A percentile compares a stretch with the other conserved stretches of the same genome.
Conservation (phyloP, 192 early-diverging fungal species). For the Fimicolochytrium jonesii region DNA sequence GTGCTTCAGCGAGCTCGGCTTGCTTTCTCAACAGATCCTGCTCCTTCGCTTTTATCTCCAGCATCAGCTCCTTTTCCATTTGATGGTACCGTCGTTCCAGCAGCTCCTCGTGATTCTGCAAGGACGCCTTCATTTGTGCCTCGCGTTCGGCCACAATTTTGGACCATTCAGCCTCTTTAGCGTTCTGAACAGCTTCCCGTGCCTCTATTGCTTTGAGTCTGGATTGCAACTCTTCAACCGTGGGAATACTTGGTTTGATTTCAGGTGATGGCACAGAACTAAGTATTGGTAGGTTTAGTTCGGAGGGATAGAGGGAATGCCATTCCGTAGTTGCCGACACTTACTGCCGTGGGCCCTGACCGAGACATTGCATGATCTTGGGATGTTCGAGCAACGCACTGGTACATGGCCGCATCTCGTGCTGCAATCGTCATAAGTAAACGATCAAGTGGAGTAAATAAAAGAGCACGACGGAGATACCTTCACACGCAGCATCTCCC, state of each 20-base stretch:
- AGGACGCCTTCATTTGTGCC: neutral
- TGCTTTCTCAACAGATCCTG: conserved; percentile 3
- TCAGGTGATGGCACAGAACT: neutral
- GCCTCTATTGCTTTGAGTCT: neutral
- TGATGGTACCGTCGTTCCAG: neutral
- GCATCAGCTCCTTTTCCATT: neutral
- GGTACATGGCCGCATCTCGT: conserved; percentile 11
- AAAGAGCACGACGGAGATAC: conserved; percentile 26
- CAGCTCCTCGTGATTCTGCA: conserved; percentile 5
- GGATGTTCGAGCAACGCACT: conserved; percentile 5
- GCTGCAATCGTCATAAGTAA: neutral
- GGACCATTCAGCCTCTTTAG: conserved; percentile 3
- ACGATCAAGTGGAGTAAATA: neutral
- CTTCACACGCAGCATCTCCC: conserved; percentile 54
- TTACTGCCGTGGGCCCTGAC: conserved; percentile 1
- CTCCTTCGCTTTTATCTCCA: neutral
- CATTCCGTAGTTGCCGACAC: neutral
- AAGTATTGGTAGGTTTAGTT: neutral
- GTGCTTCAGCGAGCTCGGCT: neutral
- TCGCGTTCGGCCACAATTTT: conserved; percentile 4
- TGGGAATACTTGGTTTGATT: neutral
- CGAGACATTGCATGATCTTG: conserved; percentile 4
- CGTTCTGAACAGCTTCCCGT: neutral
- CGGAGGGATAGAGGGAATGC: neutral
- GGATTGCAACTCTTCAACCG: conserved; percentile 6